Conservation (phyloP, 257 asterid genomes). For the Verbena officinalis region DNA sequence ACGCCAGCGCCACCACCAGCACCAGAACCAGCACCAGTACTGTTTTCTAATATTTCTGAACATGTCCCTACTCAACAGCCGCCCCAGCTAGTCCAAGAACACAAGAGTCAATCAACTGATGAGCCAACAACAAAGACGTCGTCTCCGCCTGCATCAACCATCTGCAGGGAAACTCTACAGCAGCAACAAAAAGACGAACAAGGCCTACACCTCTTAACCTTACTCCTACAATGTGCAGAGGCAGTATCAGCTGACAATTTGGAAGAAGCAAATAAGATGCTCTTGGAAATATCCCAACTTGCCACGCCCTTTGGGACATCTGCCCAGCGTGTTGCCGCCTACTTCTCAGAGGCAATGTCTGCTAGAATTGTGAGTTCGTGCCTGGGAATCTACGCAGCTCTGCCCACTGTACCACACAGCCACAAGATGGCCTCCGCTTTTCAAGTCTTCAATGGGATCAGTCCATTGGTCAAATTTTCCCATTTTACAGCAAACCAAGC, state of each 20-base stretch:
- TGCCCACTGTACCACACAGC: conserved; percentile 66
- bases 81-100: conserved; percentile 31
- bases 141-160: conserved; percentile 39
- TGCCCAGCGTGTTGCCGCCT: conserved; percentile 98
- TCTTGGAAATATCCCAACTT: conserved; percentile 80
- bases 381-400: conserved; percentile 76
- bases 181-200: conserved; percentile 79
- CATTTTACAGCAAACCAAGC: conserved; percentile 99
- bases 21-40: too few relatives aligned
- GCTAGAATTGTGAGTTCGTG: conserved; percentile 85
- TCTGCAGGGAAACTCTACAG: conserved; percentile 47
- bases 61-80: conserved; percentile 1
- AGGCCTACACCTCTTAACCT: conserved; percentile 80
- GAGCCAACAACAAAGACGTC: conserved; percentile 26
- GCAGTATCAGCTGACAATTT: conserved; percentile 77
- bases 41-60: not conserved
- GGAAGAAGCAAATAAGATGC: conserved; percentile 82
- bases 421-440: conserved; percentile 89
- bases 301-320: conserved; percentile 96
- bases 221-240: conserved; percentile 87
- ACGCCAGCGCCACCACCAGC: too few relatives aligned
- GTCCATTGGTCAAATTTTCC: conserved; percentile 91
- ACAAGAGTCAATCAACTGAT: conserved; percentile 38
- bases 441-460: conserved; percentile 89
- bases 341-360: conserved; percentile 97